Evolutionary conservation across 2,329 filamentous ascomycete genomes (phyloP).

Genomic region (Diaporthe vexans): DNA sequence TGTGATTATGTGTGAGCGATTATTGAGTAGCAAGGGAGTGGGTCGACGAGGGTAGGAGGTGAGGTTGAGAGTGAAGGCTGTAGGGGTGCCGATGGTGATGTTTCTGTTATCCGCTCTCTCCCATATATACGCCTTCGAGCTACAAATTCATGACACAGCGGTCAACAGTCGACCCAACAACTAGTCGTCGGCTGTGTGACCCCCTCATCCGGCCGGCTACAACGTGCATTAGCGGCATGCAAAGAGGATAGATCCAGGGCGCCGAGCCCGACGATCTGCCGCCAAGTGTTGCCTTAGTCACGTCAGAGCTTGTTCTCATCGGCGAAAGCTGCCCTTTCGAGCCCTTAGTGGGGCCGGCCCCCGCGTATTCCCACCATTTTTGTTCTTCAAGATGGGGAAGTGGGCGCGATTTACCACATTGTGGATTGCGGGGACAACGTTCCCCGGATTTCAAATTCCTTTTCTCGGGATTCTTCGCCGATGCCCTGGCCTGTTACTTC

Average conservation of each 20-base stretch:
- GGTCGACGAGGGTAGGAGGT: background rate
- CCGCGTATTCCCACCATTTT: slow-evolving; percentile 14
- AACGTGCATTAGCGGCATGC: slow-evolving; percentile 21
- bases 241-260: slow-evolving; percentile 1
- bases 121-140: slow-evolving; percentile 18
- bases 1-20: background rate
- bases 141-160: slow-evolving; percentile 5
- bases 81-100: background rate
- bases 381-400: background rate
- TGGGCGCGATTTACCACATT: background rate
- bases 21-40: no score
- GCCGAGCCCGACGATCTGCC: slow-evolving; percentile 1
- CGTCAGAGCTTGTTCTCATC: background rate
- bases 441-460: slow-evolving; percentile 18
- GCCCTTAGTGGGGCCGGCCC: background rate
- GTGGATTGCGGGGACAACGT: background rate
- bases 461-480: slow-evolving; percentile 25
- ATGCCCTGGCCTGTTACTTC: background rate
- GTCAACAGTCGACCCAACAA: slow-evolving; percentile 24
- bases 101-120: background rate
- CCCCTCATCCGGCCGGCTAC: slow-evolving; percentile 24
- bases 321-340: background rate
- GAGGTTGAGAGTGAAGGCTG: background rate
- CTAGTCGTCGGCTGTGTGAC: background rate
- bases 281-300: slow-evolving; percentile 18